phyloP scores from a whole-genome alignment of 352 stramenopile species.

The Ophiocytium majus region DNA sequence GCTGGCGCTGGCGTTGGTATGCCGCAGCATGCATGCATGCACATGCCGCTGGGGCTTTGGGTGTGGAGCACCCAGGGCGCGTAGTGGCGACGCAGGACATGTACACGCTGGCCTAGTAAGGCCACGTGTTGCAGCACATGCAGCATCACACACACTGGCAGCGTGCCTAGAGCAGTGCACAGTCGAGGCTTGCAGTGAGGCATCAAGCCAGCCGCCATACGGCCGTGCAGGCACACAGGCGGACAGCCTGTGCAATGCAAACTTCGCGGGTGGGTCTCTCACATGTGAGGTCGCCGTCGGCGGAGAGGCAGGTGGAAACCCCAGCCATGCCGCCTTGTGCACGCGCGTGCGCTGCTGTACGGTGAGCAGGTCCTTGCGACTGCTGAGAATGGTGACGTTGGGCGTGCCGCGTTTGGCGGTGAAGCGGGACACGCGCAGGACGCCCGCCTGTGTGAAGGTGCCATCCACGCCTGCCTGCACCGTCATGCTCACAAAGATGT shows the following conservation, averaged over 20 bases:
- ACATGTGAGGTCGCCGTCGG: not conserved
- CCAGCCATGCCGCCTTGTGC: slow-evolving; percentile 26
- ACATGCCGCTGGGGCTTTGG: not conserved
- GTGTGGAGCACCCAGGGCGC: not conserved
- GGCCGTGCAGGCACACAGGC: not conserved
- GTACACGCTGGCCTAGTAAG: too few species aligned
- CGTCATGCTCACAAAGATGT: not conserved
- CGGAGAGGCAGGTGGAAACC: slow-evolving; percentile 26
- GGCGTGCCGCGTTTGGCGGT: not conserved
- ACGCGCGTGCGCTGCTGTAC: slow-evolving; percentile 12
- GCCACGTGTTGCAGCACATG: not conserved
- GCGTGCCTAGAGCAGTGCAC: too few species aligned
- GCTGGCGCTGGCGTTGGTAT: too few species aligned
- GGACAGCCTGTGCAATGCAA: not conserved
- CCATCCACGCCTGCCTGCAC: not conserved
- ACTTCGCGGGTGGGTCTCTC: not conserved
- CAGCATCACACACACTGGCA: not conserved
- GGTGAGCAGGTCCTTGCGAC: not conserved
- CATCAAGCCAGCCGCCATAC: not conserved
- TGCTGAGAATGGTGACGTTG: not conserved
- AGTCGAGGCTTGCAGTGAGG: not conserved
- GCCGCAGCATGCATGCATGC: too few species aligned
- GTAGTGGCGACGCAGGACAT: not conserved
- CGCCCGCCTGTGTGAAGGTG: not conserved
- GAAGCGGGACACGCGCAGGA: not conserved